A percentile compares a stretch with the other conserved stretches of the same genome.
Conservation (phyloP, 257 asterid species). For the Marsdenia floribunda region DNA sequence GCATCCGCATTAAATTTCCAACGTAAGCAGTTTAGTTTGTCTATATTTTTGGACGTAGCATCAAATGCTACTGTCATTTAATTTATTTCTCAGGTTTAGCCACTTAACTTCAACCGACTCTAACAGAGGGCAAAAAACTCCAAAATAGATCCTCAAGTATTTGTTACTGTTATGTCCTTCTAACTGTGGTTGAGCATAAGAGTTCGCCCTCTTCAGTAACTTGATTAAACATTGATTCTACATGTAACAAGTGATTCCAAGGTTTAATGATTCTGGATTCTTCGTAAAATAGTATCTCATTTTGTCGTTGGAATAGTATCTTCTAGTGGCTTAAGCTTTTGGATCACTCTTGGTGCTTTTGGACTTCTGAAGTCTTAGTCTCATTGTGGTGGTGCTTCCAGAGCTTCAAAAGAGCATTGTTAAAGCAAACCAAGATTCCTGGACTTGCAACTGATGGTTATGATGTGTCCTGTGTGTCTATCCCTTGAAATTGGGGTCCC, state of each 20-base stretch:
- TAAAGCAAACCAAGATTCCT: background rate
- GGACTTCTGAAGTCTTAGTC: background rate
- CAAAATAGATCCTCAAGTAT: too few species aligned
- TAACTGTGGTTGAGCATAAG: too few species aligned
- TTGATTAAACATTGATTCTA: too few species aligned
- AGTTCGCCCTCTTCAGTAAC: too few species aligned
- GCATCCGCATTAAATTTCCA: constrained; percentile 79
- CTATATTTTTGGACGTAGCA: background rate
- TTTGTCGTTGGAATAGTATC: background rate
- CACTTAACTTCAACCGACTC: too few species aligned
- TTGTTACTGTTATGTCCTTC: too few species aligned
- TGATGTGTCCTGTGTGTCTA: background rate
- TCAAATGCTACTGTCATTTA: background rate
- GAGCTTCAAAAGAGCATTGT: background rate
- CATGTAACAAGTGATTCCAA: too few species aligned
- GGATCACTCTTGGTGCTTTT: background rate
- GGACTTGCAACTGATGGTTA: background rate
- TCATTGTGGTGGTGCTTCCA: background rate
- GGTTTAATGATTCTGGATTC: too few species aligned
- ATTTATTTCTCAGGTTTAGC: too few species aligned
- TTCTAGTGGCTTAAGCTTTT: background rate
- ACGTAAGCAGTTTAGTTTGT: constrained; percentile 41
- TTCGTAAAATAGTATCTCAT: too few species aligned
- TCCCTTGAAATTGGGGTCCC: background rate
- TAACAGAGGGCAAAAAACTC: too few species aligned